Base-by-base conservation (phyloP, 768 basidiomycete species). In the Phaeotremella fagi region DNA sequence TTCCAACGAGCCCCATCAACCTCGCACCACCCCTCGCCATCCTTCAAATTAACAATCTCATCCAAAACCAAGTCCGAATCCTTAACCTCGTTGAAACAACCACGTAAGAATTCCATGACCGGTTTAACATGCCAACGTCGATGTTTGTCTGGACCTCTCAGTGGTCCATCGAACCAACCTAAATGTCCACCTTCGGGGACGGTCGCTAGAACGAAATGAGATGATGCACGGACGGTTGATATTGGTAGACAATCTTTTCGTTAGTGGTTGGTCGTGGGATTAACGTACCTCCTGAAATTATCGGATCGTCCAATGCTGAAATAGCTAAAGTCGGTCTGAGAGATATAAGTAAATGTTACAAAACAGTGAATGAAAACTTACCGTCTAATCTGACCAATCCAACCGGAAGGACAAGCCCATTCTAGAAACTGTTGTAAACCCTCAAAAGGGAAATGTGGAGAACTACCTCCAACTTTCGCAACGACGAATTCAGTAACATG, bases 71-170 rank as follows among this genome's bases (percentile, higher is more conserved):
- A n/a, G 22, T 16, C 45, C n/a, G 16, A 16, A 7, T 31, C 23
- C n/a, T 37, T 29, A 2, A 51, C 22, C 25, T 57, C 44, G 3
- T 22, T 28, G 15, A 54, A 5, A 6, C 49, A 45, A 11, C 42
- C 48, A 23, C 45, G 47, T 18, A 63, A 28, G 41, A 59, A 63
- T 25, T 63, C 57, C 4, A 59, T 24, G 7, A 47, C 48, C 12
- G 61, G 61, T 33, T 43, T 33, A 31, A 57, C 43, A 37, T 63
- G 61, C 61, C 61, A 63, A 54, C 61, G 24, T 23, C 55, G 41
- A 50, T 63, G 61, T 24, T 48, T 31, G 33, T 59, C 41, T 4
- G 54, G 54, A 4, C 61, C 59, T 14, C 22, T 23, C 27, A 48
- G 28, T 0, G 59, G 59, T n/a, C 59, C 59, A 20, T 60, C 59